Percentiles rank a stretch among this genome's conserved stretches.
Conservation (phyloP, 371 early-diverging fungal species). For the Apophysomyces trapeziformis region DNA sequence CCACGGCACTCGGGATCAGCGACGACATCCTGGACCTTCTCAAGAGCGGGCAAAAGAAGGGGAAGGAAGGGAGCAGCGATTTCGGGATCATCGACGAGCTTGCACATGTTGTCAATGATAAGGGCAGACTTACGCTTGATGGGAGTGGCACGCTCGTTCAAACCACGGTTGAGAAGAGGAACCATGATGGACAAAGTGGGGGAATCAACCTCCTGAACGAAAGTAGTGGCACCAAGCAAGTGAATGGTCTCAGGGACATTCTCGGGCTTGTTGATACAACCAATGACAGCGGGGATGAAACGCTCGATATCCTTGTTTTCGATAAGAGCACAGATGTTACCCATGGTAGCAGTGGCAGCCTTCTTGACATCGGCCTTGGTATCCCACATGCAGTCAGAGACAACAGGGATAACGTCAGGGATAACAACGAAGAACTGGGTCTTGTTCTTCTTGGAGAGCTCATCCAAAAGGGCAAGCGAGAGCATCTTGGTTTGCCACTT, state of each 20-base stretch:
- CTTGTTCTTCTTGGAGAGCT: slow-evolving; percentile 58
- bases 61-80: slow-evolving; percentile 85
- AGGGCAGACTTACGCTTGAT: slow-evolving; percentile 82
- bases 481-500: slow-evolving; percentile 82
- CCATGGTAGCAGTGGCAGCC: slow-evolving; percentile 57
- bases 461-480: slow-evolving; percentile 57
- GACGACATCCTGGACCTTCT: slow-evolving; percentile 73
- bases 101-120: slow-evolving; percentile 88
- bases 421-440: slow-evolving; percentile 62
- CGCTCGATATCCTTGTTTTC: slow-evolving; percentile 63
- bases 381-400: slow-evolving; percentile 78
- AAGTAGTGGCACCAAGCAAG: slow-evolving; percentile 70
- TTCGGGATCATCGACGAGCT: slow-evolving; percentile 78
- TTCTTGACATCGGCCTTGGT: slow-evolving; percentile 70
- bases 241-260: slow-evolving; percentile 69
- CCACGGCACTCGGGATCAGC: slow-evolving; percentile 82
- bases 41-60: slow-evolving; percentile 75
- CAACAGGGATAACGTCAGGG: slow-evolving; percentile 72
- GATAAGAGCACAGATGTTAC: slow-evolving; percentile 47
- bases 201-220: slow-evolving; percentile 79
- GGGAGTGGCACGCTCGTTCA: slow-evolving; percentile 63
- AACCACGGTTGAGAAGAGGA: slow-evolving; percentile 78
- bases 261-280: slow-evolving; percentile 67
- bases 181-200: slow-evolving; percentile 83
- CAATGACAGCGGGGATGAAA: slow-evolving; percentile 66